Percentiles rank a stretch among this genome's conserved stretches.
These are phyloP conservation scores for Niveomyces coronatus DNA, from an alignment of 2,329 filamentous ascomycete species.

Conservation along the genomic window DNA sequence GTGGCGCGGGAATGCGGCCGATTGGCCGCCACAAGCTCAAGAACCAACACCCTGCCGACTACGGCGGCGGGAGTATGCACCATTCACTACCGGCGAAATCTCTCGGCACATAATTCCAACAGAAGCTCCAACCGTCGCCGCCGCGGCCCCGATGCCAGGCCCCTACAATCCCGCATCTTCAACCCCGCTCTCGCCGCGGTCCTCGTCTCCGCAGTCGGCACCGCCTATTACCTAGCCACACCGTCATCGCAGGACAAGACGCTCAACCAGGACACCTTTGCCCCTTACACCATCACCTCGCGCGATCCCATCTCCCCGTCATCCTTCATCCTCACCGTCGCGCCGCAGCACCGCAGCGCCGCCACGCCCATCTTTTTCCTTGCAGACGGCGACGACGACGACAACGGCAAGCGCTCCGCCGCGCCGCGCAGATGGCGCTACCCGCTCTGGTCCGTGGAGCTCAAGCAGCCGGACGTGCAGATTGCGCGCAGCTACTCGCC, in stretches of 20 bases:
- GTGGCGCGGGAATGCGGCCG: background rate
- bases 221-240: constrained; percentile 18
- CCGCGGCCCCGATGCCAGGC: background rate
- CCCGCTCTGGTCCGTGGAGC: constrained; percentile 78
- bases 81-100: background rate
- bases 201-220: constrained; percentile 14
- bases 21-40: background rate
- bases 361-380: constrained; percentile 21
- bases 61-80: background rate
- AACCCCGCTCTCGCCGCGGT: constrained; percentile 16
- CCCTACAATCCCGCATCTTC: constrained; percentile 23
- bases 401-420: constrained; percentile 11
- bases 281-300: constrained; percentile 52
- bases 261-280: constrained; percentile 52
- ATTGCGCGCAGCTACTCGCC: constrained; percentile 90
- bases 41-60: background rate
- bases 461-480: constrained; percentile 90
- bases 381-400: too few species aligned
- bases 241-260: constrained; percentile 16
- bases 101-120: background rate
- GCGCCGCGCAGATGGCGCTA: constrained; percentile 24
- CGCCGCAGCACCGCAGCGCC: constrained; percentile 26
- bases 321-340: constrained; percentile 58
- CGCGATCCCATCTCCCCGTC: constrained; percentile 55
- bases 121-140: background rate